Evolutionary conservation across 116 monocot species (phyloP), one percentile per base, ranked within the genome.

Genomic region (Dioscorea cayenensis): DNA sequence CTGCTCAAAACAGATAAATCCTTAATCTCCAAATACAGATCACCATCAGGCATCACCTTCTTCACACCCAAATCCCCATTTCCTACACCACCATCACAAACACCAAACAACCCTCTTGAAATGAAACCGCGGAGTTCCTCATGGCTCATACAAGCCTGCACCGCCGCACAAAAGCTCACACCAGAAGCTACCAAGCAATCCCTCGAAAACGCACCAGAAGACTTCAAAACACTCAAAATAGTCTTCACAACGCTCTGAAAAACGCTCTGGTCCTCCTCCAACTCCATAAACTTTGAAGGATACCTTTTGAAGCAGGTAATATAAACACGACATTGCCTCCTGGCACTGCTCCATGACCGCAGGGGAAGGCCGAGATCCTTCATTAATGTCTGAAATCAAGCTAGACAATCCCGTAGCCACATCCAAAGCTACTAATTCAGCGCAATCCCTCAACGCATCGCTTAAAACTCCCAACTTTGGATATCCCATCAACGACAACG

Each of bases 261-360:
- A 49, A 69, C 67, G 51, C 7, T 52, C 12, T 65, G 82, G 68
- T 37, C 62, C n/a, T 80, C 74, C 28, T 74, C 89, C 7, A 66
- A 51, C 28, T 43, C 72, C 25, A 72, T 21, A 67, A 99, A 94
- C 49, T 71, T 84, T 14, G 71, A 69, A 14, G 99, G 84, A 63
- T 83, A 99, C 71, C 78, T 76, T 76, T 76, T 99, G 94, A 49
- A 99, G 81, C 77, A 99, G 67, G 80, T 99, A 99, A 66, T 99
- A 99, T 81, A 91, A 76, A 76, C 99, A 99, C 49, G 99, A 99
- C 89, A 99, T 81, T 28, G 94, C 99, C 69, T 99, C 99, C 60
- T 99, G 99, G 82, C 99, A 94, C 69, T 91, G 99, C 74, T 99
- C 99, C 99, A 94, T 94, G 19, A 89, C 85, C 7, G 76, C 66